These are phyloP conservation scores for Pythium guiyangense DNA, from an alignment of 352 stramenopile genomes.

Conservation along the genomic window DNA sequence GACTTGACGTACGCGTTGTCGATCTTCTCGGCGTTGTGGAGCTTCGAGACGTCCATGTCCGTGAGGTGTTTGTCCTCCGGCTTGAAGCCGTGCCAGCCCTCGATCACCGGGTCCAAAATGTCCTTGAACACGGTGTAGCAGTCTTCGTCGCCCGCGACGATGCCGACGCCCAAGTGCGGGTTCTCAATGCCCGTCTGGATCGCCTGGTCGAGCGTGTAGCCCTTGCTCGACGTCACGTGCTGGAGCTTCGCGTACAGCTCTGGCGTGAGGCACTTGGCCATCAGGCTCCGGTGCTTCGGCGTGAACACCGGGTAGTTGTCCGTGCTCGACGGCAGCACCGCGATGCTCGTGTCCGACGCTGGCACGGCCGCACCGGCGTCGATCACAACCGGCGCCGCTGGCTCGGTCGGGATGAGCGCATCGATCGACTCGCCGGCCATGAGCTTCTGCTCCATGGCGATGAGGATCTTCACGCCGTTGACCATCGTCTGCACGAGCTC, in stretches of 20 bases:
- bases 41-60: slow-evolving; percentile 80
- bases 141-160: slow-evolving; percentile 84
- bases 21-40: slow-evolving; percentile 59
- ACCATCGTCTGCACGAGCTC: slow-evolving; percentile 96
- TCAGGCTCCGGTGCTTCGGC: slow-evolving; percentile 78
- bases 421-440: slow-evolving; percentile 75
- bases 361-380: no score
- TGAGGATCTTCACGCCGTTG: slow-evolving; percentile 88
- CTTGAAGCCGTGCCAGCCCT: slow-evolving; percentile 85
- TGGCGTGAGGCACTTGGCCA: slow-evolving; percentile 80
- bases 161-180: slow-evolving; percentile 71
- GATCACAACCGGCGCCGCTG: no score
- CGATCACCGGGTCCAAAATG: slow-evolving; percentile 80
- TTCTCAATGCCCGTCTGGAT: slow-evolving; percentile 87
- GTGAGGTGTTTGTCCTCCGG: slow-evolving; percentile 70
- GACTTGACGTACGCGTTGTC: slow-evolving; percentile 88
- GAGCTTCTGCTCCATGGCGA: slow-evolving; percentile 91
- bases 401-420: no score
- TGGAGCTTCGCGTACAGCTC: slow-evolving; percentile 84
- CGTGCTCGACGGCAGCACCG: no score
- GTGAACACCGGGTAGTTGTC: slow-evolving; percentile 79
- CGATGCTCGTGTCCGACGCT: no score
- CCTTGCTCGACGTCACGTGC: slow-evolving; percentile 42
- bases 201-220: slow-evolving; percentile 81
- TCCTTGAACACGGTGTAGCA: slow-evolving; percentile 81